Evolutionary conservation across 83 land plant species (phyloP), one percentile per base, ranked within the genome.

Genomic region (Thuja plicata): DNA sequence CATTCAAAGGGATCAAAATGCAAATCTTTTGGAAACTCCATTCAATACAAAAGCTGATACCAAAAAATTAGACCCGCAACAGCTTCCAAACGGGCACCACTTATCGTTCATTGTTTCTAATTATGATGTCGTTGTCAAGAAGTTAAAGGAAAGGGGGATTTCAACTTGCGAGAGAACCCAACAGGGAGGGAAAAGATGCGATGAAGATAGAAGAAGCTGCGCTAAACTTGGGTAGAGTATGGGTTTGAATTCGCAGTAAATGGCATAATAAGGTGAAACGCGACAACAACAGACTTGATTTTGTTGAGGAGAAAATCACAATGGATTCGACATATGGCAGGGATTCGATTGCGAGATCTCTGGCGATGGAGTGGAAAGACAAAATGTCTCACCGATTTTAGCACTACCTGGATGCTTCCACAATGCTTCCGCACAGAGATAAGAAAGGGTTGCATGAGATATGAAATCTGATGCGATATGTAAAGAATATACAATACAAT

Each of bases 101-200:
- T 46, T 97, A 60, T 89, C 94, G 62, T 96, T 97, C 92, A 57
- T 94, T 62, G 95, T 97, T 45, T 84, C 92, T 81, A 91, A 96
- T 86, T 97, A 90, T 71, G 97, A 94, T 57, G 91, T 94, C 66
- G 90, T 96, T 62, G 90, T 96, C 81, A 86, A 87, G 6, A 78
- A 86, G 70, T 74, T 95, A 35, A 95, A 93, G 99, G 95, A 92
- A 52, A 96, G 90, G 82, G 91, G 94, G 16, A 96, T 97, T 27
- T 87, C 93, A 90, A 85, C 87, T 55, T 93, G 83, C 89, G 96
- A 95, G 91, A 95, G 90, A 89, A 89, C 92, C 8, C 96, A 92
- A 45, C 97, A 97, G 12, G 92, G 93, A 87, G 97, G 99, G 87
- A 95, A 94, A 88, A 92, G n/a, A n/a, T n/a, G n/a, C n/a, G n/a